phyloP scores from a whole-genome alignment of 177 flowering plant genomes.

The Vitis hybrid region DNA sequence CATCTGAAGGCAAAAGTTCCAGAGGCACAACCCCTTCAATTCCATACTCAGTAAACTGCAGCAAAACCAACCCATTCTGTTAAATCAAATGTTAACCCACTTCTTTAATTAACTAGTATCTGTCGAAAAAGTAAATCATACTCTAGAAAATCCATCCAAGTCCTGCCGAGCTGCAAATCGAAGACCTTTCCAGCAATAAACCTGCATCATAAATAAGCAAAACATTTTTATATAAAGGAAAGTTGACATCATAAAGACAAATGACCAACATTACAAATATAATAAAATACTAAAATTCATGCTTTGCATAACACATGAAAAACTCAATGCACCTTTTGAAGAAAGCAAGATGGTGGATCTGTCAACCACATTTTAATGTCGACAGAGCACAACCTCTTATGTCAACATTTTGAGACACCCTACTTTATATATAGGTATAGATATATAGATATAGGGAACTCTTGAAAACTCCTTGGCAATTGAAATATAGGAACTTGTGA shows the following conservation, averaged over 20 bases:
- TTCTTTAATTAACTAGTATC: no score
- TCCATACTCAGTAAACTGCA: constrained; percentile 91
- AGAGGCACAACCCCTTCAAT: constrained; percentile 94
- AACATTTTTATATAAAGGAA: constrained; percentile 13
- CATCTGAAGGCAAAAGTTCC: constrained; percentile 81
- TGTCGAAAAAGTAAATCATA: constrained; percentile 27
- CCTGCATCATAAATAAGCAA: no score
- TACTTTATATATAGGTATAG: no score
- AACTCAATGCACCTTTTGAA: not conserved
- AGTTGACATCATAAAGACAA: not conserved
- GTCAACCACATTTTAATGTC: not conserved
- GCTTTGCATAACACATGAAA: not conserved
- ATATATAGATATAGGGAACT: no score
- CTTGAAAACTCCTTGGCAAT: no score
- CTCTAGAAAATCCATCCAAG: constrained; percentile 96
- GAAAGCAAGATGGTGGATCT: not conserved
- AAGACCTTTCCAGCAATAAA: constrained; percentile 86
- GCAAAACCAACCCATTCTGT: not conserved
- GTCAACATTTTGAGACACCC: no score
- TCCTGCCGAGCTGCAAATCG: constrained; percentile 94
- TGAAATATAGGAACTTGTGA: no score
- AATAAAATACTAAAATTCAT: not conserved
- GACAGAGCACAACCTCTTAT: no score
- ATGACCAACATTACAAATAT: not conserved
- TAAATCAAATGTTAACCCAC: not conserved